Conservation (phyloP, 371 early-diverging fungal genomes). For the Mortierella sp. region DNA sequence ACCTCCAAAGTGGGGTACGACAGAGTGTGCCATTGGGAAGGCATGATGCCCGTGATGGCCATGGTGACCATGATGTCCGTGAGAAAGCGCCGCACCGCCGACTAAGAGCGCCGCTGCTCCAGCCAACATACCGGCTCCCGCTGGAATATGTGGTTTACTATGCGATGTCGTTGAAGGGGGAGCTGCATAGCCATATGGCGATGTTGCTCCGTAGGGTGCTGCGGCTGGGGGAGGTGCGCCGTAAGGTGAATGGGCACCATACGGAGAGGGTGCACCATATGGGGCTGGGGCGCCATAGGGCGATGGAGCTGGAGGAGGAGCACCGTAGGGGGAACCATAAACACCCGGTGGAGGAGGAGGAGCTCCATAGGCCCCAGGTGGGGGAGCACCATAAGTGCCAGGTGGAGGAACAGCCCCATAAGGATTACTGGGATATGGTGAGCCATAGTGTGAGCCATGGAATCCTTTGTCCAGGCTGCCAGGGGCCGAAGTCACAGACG, state of each 20-base stretch:
- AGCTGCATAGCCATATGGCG: constrained; percentile 8
- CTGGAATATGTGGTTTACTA: constrained; percentile 1
- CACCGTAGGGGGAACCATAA: constrained; percentile 14
- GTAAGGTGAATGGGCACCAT: constrained; percentile 18
- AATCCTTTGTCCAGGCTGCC: constrained; percentile 24
- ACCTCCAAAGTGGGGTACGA: not conserved
- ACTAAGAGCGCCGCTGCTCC: constrained; percentile 24
- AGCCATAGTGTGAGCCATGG: not conserved
- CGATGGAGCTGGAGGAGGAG: constrained; percentile 10
- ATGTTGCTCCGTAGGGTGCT: constrained; percentile 15
- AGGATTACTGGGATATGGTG: constrained; percentile 7
- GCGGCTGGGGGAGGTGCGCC: constrained; percentile 3
- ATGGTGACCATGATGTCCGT: constrained; percentile 6
- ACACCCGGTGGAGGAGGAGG: constrained; percentile 7
- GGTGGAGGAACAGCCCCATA: constrained; percentile 19
- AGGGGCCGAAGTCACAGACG: constrained; percentile 3
- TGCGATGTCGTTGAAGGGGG: constrained; percentile 4
- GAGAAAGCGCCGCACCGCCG: constrained; percentile 15
- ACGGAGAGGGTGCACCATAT: constrained; percentile 19
- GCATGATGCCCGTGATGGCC: constrained; percentile 7
- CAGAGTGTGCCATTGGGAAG: not conserved
- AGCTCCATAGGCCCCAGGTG: constrained; percentile 11
- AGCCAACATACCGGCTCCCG: constrained; percentile 21
- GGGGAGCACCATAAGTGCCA: constrained; percentile 14
- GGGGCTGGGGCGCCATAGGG: constrained; percentile 27